Base-by-base conservation (phyloP, 2,329 filamentous ascomycete species). In the Claviceps fusiformis region DNA sequence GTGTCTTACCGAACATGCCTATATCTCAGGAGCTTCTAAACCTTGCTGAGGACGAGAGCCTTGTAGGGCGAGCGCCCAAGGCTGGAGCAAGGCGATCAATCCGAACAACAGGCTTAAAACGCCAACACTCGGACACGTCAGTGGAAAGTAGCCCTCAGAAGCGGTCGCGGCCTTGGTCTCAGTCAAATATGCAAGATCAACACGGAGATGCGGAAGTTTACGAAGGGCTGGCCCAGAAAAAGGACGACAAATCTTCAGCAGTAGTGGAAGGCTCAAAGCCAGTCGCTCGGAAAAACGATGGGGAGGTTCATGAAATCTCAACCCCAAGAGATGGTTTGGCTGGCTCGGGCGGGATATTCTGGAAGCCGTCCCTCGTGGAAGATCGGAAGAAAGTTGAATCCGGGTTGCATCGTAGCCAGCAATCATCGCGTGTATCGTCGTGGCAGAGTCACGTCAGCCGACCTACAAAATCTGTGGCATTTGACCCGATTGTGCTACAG, bases 381-480 rank as follows among this genome's bases (percentile, higher is more conserved):
- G 15, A 54, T 13, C 15, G 41, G 27, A 19, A 13, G 31, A 27
- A 11, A 39, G 10, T 9, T 7, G 17, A 3, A 24, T 24, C 19
- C 24, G 33, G 37, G 9, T 43, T n/a, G 11, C 37, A 15, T 54
- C 45, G 15, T 31, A 33, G 45, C 17, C 44, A 29, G 29, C 19
- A 37, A 4, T 43, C 35, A 44, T 43, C 44, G 24, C 52, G 17
- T 4, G 11, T 49, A 7, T 43, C 45, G 11, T 54, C 53, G 78
- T 78, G 81, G 44, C 75, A 75, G 54, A 76, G 73, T 33, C 69
- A 72, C 9, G 67, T 68, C 33, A 59, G 58, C 1, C 58, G 63
- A 1, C 50, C 55, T 8, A 53, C 33, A 2, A 47, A 47, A 52
- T 37, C 51, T 29, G 47, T 50, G 17, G 31, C 54, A 11, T 52